Evolutionary conservation across 2,329 filamentous ascomycete species (phyloP).

Genomic region (Cladosporium halotolerans): DNA sequence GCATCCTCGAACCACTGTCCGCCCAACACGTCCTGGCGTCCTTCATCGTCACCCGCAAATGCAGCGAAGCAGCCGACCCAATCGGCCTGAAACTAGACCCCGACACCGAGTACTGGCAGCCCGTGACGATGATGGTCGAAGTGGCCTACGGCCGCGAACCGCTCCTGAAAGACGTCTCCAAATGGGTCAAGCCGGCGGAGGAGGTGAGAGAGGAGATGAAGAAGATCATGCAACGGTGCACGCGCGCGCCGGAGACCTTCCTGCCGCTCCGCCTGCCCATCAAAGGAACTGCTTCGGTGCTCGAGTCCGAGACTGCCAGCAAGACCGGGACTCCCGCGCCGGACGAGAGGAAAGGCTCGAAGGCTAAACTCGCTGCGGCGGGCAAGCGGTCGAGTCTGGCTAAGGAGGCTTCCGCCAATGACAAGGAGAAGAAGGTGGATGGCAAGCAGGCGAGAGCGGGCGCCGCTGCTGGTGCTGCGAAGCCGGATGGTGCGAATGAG

Average conservation of each 20-base stretch:
- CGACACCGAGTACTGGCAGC: constrained; percentile 67
- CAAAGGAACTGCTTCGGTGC: constrained; percentile 21
- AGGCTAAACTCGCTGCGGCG: background rate
- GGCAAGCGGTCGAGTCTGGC: background rate
- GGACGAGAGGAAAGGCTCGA: constrained; percentile 5
- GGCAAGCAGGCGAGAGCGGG: background rate
- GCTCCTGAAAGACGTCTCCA: constrained; percentile 49
- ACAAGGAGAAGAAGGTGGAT: constrained; percentile 10
- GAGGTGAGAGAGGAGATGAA: constrained; percentile 52
- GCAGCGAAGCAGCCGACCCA: constrained; percentile 47
- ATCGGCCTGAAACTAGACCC: constrained; percentile 27
- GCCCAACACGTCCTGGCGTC: constrained; percentile 58
- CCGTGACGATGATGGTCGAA: constrained; percentile 55
- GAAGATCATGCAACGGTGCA: constrained; percentile 50
- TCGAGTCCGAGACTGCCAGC: constrained; percentile 16
- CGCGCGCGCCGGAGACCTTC: constrained; percentile 49
- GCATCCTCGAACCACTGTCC: constrained; percentile 62
- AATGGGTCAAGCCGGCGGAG: constrained; percentile 49
- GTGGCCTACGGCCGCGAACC: constrained; percentile 48
- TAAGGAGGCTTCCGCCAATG: constrained; percentile 6
- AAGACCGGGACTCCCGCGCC: constrained; percentile 21
- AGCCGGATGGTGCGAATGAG: background rate
- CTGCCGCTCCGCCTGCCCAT: constrained; percentile 51
- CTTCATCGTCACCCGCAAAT: constrained; percentile 70
- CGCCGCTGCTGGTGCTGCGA: background rate